Conservation (phyloP, 768 basidiomycete genomes). For the Leccinellum luteum region DNA sequence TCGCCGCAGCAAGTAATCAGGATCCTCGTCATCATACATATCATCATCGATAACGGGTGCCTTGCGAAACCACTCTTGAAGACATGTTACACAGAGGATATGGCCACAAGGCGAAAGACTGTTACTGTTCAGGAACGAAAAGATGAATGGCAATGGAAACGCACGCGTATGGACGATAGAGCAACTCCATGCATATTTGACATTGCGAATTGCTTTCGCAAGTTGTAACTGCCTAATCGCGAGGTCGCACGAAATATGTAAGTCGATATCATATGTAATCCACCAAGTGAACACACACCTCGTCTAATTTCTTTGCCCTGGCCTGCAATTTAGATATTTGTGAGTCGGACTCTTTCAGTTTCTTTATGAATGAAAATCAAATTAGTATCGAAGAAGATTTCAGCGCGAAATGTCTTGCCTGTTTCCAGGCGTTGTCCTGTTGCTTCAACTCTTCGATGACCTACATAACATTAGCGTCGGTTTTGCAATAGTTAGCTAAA, state of each 20-base stretch:
- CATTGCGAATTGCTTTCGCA: slow-evolving; percentile 65
- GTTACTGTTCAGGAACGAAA: slow-evolving; percentile 6
- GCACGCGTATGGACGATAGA: slow-evolving; percentile 65
- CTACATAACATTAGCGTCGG: slow-evolving; percentile 30
- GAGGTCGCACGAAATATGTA: not conserved
- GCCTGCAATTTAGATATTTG: slow-evolving; percentile 43
- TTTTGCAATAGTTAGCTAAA: not conserved
- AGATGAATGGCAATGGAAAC: slow-evolving; percentile 25
- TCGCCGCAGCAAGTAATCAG: slow-evolving; percentile 51
- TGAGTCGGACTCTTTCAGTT: slow-evolving; percentile 43
- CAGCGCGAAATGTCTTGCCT: slow-evolving; percentile 30
- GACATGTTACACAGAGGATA: slow-evolving; percentile 67
- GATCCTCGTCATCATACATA: slow-evolving; percentile 40
- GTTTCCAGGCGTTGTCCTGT: slow-evolving; percentile 37
- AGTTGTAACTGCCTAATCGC: slow-evolving; percentile 45
- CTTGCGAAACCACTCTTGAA: slow-evolving; percentile 76
- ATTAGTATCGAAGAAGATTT: not conserved
- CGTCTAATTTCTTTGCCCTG: slow-evolving; percentile 53
- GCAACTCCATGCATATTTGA: slow-evolving; percentile 74
- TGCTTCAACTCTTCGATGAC: slow-evolving; percentile 51
- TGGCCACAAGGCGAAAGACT: slow-evolving; percentile 78
- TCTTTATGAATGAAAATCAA: slow-evolving; percentile 28
- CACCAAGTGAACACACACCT: slow-evolving; percentile 39
- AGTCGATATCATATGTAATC: not conserved
- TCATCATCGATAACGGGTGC: slow-evolving; percentile 52